Evolutionary conservation across 768 basidiomycete genomes (phyloP), one percentile per base, ranked within the genome.

Genomic region (Rhodotorula toruloides): DNA sequence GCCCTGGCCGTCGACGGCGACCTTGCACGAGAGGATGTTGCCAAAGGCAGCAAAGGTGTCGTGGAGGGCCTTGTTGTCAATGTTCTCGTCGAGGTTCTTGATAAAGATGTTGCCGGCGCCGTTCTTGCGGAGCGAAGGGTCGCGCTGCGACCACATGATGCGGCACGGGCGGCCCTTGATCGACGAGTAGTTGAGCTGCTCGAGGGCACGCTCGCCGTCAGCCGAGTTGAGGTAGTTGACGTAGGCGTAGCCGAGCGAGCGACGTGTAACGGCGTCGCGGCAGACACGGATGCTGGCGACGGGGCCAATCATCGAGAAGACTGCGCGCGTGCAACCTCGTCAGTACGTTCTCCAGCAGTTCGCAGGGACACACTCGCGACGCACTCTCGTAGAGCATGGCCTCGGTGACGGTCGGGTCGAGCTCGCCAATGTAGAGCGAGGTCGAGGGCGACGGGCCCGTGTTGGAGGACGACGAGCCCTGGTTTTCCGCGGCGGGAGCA

Each of bases 91-190:
- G 73, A 99, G 81, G 81, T 99, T 99, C 83, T 99, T 99, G 81
- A 99, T 98, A 82, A 99, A 99, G 77, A 99, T 91, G 79, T 99
- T 99, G 79, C 96, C 96, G 81, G 97, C 92, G 71, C 92, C 92
- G 71, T 92, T 97, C 86, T 98, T 98, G 80, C 96, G 90, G 77
- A 99, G 86, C 74, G 92, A 91, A 65, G 96, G 96, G 82, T 98
- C 96, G 78, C 96, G 90, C 84, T 98, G 96, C 76, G 93, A 97
- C 94, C 96, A 98, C 96, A 99, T 99, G 84, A 99, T 99, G 76
- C 96, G 91, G 83, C 96, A 99, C 70, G 96, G 88, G 76, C 91
- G 89, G 79, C 88, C 88, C 84, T 98, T 98, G 82, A 99, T 98
- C 77, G 93, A 81, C 73, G 96, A 98, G 79, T 99, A 99, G 81